Evolutionary conservation across 169 alveolate species (phyloP).

Genomic region (Eimeria praecox): DNA sequence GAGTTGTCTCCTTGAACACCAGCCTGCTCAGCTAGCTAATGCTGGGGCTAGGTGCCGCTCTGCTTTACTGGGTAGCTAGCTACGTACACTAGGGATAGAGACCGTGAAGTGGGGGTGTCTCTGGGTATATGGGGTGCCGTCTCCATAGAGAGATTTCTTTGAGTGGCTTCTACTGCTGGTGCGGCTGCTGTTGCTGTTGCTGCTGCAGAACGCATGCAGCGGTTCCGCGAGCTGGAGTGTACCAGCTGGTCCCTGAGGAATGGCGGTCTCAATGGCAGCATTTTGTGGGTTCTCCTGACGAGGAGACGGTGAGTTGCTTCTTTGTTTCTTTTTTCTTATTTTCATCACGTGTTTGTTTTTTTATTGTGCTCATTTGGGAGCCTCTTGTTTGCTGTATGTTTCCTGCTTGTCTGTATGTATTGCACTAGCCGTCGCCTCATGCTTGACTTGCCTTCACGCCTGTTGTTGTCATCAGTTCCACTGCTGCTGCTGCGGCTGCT

Average conservation of each 20-base stretch:
- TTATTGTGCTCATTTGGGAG: not conserved
- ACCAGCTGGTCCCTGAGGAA: constrained; percentile 54
- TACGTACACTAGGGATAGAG: not conserved
- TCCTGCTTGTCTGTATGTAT: not conserved
- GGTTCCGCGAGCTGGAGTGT: constrained; percentile 65
- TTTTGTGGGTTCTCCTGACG: constrained; percentile 57
- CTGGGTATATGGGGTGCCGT: not conserved
- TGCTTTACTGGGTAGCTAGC: not conserved
- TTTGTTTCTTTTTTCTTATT: too few relatives aligned
- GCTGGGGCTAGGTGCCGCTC: not conserved
- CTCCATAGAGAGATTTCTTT: not conserved
- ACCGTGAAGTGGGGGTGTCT: not conserved
- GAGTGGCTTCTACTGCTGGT: not conserved
- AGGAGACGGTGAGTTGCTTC: constrained; percentile 50
- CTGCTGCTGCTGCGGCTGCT: not conserved
- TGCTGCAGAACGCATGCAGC: constrained; percentile 64
- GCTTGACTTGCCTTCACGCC: not conserved
- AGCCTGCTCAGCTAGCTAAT: constrained; percentile 1
- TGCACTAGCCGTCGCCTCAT: not conserved
- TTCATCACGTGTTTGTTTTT: too few relatives aligned
- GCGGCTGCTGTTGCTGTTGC: not conserved
- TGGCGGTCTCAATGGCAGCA: constrained; percentile 80
- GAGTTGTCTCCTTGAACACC: not conserved
- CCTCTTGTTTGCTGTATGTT: not conserved
- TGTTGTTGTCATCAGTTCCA: too few relatives aligned